Percentiles rank a stretch among this genome's conserved stretches.
phyloP scores from a whole-genome alignment of 148 eudicot species.

The Simmondsia chinensis region DNA sequence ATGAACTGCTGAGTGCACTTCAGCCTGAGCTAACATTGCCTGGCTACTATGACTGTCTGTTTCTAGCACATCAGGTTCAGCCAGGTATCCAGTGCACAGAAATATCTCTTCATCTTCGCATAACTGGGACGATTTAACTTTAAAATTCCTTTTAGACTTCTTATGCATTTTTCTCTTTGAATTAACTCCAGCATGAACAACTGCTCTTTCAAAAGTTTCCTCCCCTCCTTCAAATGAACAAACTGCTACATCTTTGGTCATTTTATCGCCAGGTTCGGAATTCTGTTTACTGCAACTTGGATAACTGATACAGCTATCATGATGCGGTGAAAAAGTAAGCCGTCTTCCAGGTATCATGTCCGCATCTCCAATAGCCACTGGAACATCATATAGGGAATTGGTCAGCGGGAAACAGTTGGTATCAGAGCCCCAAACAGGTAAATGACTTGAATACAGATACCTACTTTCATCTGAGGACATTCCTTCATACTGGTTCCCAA shows the following conservation, averaged over 20 bases:
- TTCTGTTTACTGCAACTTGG: conserved; percentile 13
- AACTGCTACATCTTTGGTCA: conserved; percentile 7
- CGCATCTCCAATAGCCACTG: conserved; percentile 21
- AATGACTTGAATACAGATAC: conserved; percentile 5
- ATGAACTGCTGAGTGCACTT: conserved; percentile 8
- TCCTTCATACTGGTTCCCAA: conserved; percentile 6
- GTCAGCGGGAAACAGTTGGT: conserved; percentile 17
- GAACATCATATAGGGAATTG: conserved; percentile 33
- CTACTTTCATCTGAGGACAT: conserved; percentile 14
- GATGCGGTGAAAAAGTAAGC: conserved; percentile 18
- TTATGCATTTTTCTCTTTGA: conserved; percentile 18
- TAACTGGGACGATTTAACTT: conserved; percentile 12
- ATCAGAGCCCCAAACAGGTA: conserved; percentile 23
- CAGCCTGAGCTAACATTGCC: conserved; percentile 1
- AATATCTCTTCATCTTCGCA: conserved; percentile 8
- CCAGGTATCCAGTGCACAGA: conserved; percentile 1
- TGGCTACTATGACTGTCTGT: not conserved
- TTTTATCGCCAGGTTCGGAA: conserved; percentile 11
- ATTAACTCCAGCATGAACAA: conserved; percentile 5
- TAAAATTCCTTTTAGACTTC: conserved; percentile 24
- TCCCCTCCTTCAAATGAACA: conserved; percentile 17
- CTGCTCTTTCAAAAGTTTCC: conserved; percentile 6
- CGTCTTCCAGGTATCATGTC: conserved; percentile 14
- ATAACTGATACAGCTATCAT: conserved; percentile 22
- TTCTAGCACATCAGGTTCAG: conserved; percentile 3